These are phyloP conservation scores for Sextonia rubra DNA, from an alignment of 164 flowering plant genomes.

Conservation along the genomic window DNA sequence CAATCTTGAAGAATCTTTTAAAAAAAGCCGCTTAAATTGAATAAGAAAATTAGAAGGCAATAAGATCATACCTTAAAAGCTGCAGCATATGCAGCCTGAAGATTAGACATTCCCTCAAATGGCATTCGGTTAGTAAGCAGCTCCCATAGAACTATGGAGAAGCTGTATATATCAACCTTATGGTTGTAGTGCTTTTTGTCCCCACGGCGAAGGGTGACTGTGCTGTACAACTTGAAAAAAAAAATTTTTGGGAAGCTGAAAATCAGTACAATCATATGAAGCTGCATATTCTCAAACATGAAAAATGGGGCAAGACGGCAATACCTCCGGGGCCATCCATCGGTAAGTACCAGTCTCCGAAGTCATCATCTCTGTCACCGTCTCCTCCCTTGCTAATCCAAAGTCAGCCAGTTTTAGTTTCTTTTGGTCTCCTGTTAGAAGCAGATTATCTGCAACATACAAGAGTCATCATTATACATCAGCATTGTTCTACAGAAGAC, in stretches of 20 bases:
- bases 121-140: conserved; percentile 53
- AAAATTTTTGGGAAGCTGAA: conserved; percentile 3
- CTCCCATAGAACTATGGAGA: conserved; percentile 68
- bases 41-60: not conserved
- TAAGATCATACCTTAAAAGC: conserved; percentile 26
- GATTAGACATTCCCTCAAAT: conserved; percentile 40
- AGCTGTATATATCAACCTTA: conserved; percentile 73
- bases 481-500: not conserved
- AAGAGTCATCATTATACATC: conserved; percentile 2
- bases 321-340: conserved; percentile 95
- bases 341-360: conserved; percentile 68
- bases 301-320: not conserved
- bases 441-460: conserved; percentile 44
- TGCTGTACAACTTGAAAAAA: conserved; percentile 43
- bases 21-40: not conserved
- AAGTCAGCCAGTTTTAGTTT: conserved; percentile 60
- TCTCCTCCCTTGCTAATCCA: conserved; percentile 68
- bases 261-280: not conserved
- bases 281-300: not conserved
- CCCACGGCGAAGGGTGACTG: conserved; percentile 32
- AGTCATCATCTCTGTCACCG: conserved; percentile 44
- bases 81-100: conserved; percentile 58
- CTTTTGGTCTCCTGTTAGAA: conserved; percentile 52
- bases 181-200: conserved; percentile 56
- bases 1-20: no score